Evolutionary conservation across 192 early-diverging fungal genomes (phyloP), one percentile per base, ranked within the genome.

Genomic region (Backusella tarrabulga): DNA sequence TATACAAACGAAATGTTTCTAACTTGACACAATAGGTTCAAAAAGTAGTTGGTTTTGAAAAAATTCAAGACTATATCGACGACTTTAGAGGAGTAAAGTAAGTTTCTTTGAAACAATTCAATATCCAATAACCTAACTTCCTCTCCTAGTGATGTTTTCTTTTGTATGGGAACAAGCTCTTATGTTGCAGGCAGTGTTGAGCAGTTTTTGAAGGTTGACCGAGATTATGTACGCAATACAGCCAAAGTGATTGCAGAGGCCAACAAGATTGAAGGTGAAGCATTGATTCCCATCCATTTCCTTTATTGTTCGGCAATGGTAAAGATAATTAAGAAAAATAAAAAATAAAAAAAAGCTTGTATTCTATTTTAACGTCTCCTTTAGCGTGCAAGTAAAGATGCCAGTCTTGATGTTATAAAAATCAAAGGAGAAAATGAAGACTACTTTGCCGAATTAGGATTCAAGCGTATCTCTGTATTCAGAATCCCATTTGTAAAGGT

Each of bases 181-280:
- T 83, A 80, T 1, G 85, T 82, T 60, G 88, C 91, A 60, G 94
- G 93, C 8, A 83, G 79, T 7, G 86, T 86, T 1, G 91, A 29
- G 82, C 78, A 5, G 95, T 94, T 71, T 78, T 85, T 32, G 32
- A 32, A 32, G 68, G 92, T 90, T 76, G 91, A 32, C 95, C 46
- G 95, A 95, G 56, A 92, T 68, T 95, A 95, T 72, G 89, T 91
- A 12, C 71, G 95, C 11, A 88, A 86, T 50, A 83, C 92, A 32
- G 90, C 93, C 1, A 89, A 90, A 46, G 73, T 85, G 6, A 83
- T 92, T 71, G 84, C 79, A 17, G 83, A 89, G 73, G 81, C 86
- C 44, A 87, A 91, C 15, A 34, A 21, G 14, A 73, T 74, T 29
- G n/a, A 23, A 9, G 9, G 9, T 11, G 67, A 83, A 29, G 71